Conservation (phyloP, 352 stramenopile genomes). For the Plasmopara halstedii region DNA sequence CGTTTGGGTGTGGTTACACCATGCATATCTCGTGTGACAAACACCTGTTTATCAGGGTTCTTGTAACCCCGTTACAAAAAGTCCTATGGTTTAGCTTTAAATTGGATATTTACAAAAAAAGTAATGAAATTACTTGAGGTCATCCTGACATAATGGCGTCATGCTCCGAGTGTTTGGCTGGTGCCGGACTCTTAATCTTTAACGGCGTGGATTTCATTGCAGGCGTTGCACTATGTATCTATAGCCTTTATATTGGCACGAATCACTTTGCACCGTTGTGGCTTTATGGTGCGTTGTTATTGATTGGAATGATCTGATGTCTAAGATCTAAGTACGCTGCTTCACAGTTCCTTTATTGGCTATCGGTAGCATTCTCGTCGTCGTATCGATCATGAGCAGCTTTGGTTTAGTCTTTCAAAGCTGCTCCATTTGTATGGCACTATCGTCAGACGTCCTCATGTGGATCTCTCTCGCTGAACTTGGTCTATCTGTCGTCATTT, state of each 20-base stretch:
- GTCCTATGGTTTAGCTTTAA: too few relatives aligned
- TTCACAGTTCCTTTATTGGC: constrained; percentile 38
- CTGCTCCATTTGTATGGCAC: constrained; percentile 39
- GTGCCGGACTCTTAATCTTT: constrained; percentile 62
- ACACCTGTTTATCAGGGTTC: too few relatives aligned
- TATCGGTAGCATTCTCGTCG: constrained; percentile 42
- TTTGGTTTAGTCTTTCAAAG: constrained; percentile 42
- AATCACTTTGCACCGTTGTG: constrained; percentile 60
- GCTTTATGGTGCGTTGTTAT: constrained; percentile 44
- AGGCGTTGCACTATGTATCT: constrained; percentile 47
- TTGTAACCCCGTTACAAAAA: too few relatives aligned
- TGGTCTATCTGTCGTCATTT: constrained; percentile 63
- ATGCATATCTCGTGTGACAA: too few relatives aligned
- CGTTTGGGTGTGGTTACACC: too few relatives aligned
- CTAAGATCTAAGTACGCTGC: constrained; percentile 1
- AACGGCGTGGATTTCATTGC: constrained; percentile 69
- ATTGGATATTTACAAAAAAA: too few relatives aligned
- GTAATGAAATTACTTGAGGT: too few relatives aligned
- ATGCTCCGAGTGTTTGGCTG: constrained; percentile 40
- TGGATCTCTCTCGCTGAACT: constrained; percentile 62
- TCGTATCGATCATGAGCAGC: constrained; percentile 56
- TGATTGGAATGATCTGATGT: background rate
- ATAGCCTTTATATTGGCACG: constrained; percentile 56
- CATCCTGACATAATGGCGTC: constrained; percentile 18
- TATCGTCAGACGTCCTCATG: constrained; percentile 51